A percentile compares a stretch with the other conserved stretches of the same genome.
Conservation (phyloP, 352 stramenopile species). For the Pythium pyrilobum region DNA sequence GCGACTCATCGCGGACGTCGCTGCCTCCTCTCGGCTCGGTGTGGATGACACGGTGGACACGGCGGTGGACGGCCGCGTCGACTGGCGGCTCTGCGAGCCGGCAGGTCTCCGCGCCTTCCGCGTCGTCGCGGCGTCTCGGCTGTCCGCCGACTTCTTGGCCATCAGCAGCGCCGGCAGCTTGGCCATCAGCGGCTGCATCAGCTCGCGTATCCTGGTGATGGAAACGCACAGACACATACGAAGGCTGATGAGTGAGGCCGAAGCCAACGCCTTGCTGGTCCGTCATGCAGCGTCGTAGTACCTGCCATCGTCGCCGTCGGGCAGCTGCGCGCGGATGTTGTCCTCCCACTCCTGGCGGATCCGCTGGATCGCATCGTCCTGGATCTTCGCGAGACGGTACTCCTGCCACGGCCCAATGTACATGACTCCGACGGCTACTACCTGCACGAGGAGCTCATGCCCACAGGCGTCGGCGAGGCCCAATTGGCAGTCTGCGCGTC, state of each 20-base stretch:
- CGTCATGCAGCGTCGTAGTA: too few relatives aligned
- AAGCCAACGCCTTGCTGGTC: too few relatives aligned
- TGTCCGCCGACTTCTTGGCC: slow-evolving; percentile 28
- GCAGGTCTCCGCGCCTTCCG: slow-evolving; percentile 8
- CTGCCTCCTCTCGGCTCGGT: not conserved
- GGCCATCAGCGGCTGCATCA: slow-evolving; percentile 73
- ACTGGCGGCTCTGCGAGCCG: slow-evolving; percentile 3
- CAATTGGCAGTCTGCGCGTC: slow-evolving; percentile 2
- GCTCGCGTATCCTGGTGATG: slow-evolving; percentile 46
- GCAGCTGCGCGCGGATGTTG: slow-evolving; percentile 47
- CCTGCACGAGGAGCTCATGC: not conserved
- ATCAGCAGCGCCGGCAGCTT: slow-evolving; percentile 69
- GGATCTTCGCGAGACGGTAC: slow-evolving; percentile 80
- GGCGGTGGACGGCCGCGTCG: slow-evolving; percentile 12
- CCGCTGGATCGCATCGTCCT: slow-evolving; percentile 69
- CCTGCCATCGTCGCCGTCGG: slow-evolving; percentile 39
- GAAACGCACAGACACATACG: not conserved
- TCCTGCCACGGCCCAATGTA: slow-evolving; percentile 86
- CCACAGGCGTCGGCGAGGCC: too few relatives aligned
- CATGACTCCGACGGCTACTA: slow-evolving; percentile 26
- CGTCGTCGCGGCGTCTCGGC: not conserved
- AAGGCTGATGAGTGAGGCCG: not conserved
- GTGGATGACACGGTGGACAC: slow-evolving; percentile 9
- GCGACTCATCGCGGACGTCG: not conserved
- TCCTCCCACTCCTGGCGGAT: slow-evolving; percentile 61